Base-by-base conservation (phyloP, 225 moss, liverwort and hornwort genomes). In the Pseudisothecium myosuroides region DNA sequence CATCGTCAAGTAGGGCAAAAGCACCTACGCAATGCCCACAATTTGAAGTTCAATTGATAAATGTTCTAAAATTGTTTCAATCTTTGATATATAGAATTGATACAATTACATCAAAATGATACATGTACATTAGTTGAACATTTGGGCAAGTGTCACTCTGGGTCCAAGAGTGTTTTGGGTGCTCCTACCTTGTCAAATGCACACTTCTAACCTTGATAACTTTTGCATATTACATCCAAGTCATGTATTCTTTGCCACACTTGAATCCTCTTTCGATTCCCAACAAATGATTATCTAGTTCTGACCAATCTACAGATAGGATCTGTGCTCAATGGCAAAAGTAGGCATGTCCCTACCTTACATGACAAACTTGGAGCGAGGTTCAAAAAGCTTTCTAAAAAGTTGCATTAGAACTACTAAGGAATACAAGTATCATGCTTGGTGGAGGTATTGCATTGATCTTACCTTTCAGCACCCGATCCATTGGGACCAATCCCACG, bases 1-100 rank as follows among this genome's bases (percentile, higher is more conserved):
- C 87, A 26, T 92, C 85, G 11, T 92, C 92, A 17, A 91, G 81
- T 36, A 91, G 39, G 20, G 81, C 41, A 22, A 91, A 87, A n/a
- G 92, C 89, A 82, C 74, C 89, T 87, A 5, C 52, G 52, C 16
- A 52, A 16, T 52, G 54, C 54, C 8, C 45, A 45, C 45, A 45
- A n/a, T n/a, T n/a, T n/a, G n/a, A n/a, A n/a, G n/a, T n/a, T n/a
- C n/a, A n/a, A n/a, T n/a, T n/a, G n/a, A n/a, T n/a, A n/a, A n/a
- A n/a, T n/a, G n/a, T n/a, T n/a, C n/a, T n/a, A n/a, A n/a, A n/a
- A n/a, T n/a, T n/a, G n/a, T n/a, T n/a, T n/a, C n/a, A n/a, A n/a
- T n/a, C n/a, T n/a, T n/a, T n/a, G n/a, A n/a, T n/a, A n/a, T n/a
- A n/a, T n/a, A n/a, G n/a, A n/a, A n/a, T n/a, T n/a, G n/a, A n/a